Evolutionary conservation across 2,329 filamentous ascomycete genomes (phyloP).

Genomic region (Aureobasidium zeae): DNA sequence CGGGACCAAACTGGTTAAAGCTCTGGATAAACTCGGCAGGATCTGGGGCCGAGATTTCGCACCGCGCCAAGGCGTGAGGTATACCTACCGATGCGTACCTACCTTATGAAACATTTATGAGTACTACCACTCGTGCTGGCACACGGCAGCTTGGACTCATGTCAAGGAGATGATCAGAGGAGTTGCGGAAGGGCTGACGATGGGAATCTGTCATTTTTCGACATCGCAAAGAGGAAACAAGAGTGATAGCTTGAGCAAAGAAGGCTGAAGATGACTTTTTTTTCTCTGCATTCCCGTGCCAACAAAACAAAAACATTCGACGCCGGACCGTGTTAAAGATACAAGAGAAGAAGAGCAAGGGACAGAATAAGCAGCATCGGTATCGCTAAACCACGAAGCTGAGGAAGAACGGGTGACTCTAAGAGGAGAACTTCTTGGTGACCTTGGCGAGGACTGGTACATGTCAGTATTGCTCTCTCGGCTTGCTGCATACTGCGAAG

Average conservation of each 20-base stretch:
- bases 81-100: too few species aligned
- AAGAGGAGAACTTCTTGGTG: slow-evolving; percentile 71
- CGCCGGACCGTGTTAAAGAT: slow-evolving; percentile 9
- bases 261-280: slow-evolving; percentile 12
- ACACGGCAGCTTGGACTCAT: too few species aligned
- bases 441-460: slow-evolving; percentile 82
- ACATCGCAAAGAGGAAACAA: slow-evolving; percentile 7
- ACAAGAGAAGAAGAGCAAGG: slow-evolving; percentile 5
- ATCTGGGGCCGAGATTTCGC: slow-evolving; percentile 1
- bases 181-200: too few species aligned
- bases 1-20: slow-evolving; percentile 7
- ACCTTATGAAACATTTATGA: too few species aligned
- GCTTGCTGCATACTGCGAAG: slow-evolving; percentile 22
- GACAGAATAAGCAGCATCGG: not conserved
- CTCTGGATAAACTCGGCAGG: slow-evolving; percentile 9
- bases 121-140: too few species aligned
- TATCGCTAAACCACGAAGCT: slow-evolving; percentile 6
- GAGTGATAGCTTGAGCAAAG: not conserved
- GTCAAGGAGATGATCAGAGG: too few species aligned
- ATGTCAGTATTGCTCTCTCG: not conserved
- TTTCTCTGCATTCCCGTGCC: slow-evolving; percentile 4
- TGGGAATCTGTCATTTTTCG: slow-evolving; percentile 4
- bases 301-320: slow-evolving; percentile 9
- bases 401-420: slow-evolving; percentile 13
- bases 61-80: not conserved